Evolutionary conservation across 2,329 filamentous ascomycete genomes (phyloP), one percentile per base, ranked within the genome.

Genomic region (Chaetomiaceae sp.): DNA sequence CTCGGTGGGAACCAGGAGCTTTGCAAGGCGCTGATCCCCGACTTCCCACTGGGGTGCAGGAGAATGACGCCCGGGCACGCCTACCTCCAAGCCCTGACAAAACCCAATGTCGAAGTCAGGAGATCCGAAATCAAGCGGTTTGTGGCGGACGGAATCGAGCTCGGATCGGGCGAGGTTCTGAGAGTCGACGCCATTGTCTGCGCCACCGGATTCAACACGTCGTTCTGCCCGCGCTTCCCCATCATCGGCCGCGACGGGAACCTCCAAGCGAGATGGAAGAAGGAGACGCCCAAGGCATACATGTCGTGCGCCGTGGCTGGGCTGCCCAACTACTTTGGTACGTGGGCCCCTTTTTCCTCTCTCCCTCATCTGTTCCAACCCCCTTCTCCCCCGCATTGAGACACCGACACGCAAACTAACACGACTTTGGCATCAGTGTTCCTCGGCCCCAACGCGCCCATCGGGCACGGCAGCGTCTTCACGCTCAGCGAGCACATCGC

Each of bases 121-220:
- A 72, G 72, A 4, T 68, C 70, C 3, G 63, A 63, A 1, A 77
- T 82, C 34, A 66, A 66, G 27, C 60, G 63, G 6, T 68, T 81
- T 37, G 72, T 77, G 2, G 63, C 70, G 10, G 68, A 70, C n/a
- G 73, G 78, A 13, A 63, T 81, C 43, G 64, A 74, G 60, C 66
- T 79, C 27, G 67, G 66, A 1, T 71, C 71, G 4, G 77, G 75
- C n/a, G 60, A 71, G 31, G 63, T 74, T n/a, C 62, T 77, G 45
- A 68, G 75, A 30, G 71, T 79, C 13, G 81, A 83, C 58, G 70
- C 71, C 12, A 73, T 83, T 19, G 69, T 83, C 42, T 79, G 77
- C 53, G 78, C 78, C n/a, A 81, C 77, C 0, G 77, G 78, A 1
- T 81, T 79, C 58, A 72, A 81, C 57, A 73, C 73, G 5, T 76